Evolutionary conservation across 768 basidiomycete species (phyloP), one percentile per base, ranked within the genome.

Genomic region (Fomitopsis serialis): DNA sequence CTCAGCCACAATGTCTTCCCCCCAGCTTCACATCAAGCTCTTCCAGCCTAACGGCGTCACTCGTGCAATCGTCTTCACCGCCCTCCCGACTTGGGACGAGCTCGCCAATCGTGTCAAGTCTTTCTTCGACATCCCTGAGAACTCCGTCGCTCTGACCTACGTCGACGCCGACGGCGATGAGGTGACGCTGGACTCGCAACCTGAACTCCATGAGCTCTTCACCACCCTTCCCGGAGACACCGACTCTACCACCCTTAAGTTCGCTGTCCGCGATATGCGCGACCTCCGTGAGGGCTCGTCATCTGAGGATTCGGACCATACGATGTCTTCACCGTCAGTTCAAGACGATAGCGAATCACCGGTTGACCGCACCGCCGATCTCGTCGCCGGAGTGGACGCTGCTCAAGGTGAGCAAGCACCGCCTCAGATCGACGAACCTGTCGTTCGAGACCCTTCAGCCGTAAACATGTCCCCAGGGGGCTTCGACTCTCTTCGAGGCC

Each of bases 181-280:
- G 54, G 80, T 92, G 56, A 91, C 88, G 12, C 72, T 90, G 52
- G 87, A 80, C 67, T 80, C 88, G 2, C 75, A 89, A 50, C 82
- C 84, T 34, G 89, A 92, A 65, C 78, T 92, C 19, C 75, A 77
- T 51, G 88, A 90, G 54, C 87, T 78, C 63, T 90, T 85, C 63
- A 60, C 64, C 23, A 70, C 53, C 53, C 67, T 57, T 56, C 27
- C 54, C 22, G 52, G 32, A 62, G 42, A 65, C 29, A 6, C 23
- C n/a, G 34, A 55, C 12, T 48, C 64, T 12, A 65, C 71, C n/a
- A 54, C 69, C 22, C 70, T 85, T 69, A 87, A 81, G 68, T 80
- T 92, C 59, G 69, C 68, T n/a, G 81, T 92, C 19, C 74, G 79
- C 60, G 82, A 90, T 70, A 67, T 91, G 19, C 52, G 66, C 55